Evolutionary conservation across 2,329 filamentous ascomycete genomes (phyloP), one percentile per base, ranked within the genome.

Genomic region (Metarhizium brunneum): DNA sequence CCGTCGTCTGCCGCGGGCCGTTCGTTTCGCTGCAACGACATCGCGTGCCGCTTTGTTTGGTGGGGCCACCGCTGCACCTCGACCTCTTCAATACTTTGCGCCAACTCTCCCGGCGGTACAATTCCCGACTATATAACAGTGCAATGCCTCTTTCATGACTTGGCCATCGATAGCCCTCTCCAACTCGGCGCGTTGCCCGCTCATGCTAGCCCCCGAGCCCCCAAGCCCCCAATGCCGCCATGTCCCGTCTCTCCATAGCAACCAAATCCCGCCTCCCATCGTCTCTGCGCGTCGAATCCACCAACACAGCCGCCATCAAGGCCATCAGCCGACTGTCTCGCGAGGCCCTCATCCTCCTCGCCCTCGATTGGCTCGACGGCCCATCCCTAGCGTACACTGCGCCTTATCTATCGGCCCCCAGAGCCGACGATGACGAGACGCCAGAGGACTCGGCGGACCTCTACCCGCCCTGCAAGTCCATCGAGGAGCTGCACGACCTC

Each of bases 311-410:
- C 35, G 80, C 90, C 51, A 68, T 80, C 60, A 90, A 87, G 68
- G 77, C 81, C 45, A 77, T 95, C 51, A 79, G 76, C 58, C 85
- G 85, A 54, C 78, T 95, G 18, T 87, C 88, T 2, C 84, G 90
- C 52, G 74, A 84, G 50, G 84, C 87, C 0, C 79, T 95, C 25
- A 72, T 94, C 30, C 81, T 84, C 0, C 78, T 95, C 8, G 87
- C 81, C 0, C 77, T 91, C 25, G 80, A 87, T 72, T 95, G 90
- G 90, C 82, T 95, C 3, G 82, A 86, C 56, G 81, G 86, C 51
- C 75, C 78, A 59, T 85, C 87, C 59, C 74, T 83, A 45, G 70
- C 78, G 78, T 65, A 78, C 87, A 49, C 76, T 66, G 59, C 68
- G 43, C 64, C 68, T 7, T 68, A 69, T 52, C 63, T 75, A 2